Base-by-base conservation (phyloP, 2,329 filamentous ascomycete genomes). In the Emericellopsis atlantica region DNA sequence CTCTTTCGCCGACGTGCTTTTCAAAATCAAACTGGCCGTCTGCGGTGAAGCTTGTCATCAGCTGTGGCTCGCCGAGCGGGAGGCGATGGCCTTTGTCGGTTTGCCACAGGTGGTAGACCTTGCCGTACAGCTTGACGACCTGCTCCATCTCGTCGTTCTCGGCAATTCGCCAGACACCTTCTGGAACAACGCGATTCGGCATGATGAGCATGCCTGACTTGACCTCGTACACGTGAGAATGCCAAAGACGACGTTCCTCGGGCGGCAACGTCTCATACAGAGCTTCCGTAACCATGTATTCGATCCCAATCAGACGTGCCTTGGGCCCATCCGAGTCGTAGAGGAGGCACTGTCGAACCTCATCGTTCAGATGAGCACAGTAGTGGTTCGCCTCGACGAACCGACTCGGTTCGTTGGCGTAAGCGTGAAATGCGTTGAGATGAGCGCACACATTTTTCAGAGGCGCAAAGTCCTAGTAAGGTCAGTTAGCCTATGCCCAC, bases 91-190 rank as follows among this genome's bases (percentile, higher is more conserved):
- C 84, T 6, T 74, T 66, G 60, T 93, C 86, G 14, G 81, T 76
- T 69, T 93, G 84, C 87, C 88, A 94, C 34, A 92, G 67, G 56
- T 94, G 86, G 57, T 82, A 92, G 1, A 81, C 76, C 56, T 94
- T 94, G 9, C 87, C 87, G 53, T 93, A 93, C 3, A 92, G 56
- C 1, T 73, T 67, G 4, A 86, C 62, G 0, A 92, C 70, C 43
- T 88, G 70, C 46, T 82, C 75, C 84, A 94, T 92, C 59, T 90
- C 86, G 37, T 73, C 70, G 26, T 75, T 84, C 64, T 94, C 87
- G 2, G 84, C 81, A 5, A 69, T 56, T 47, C 92, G 81, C 86
- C 86, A 94, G 0, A 66, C 72, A 0, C 69, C 59, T 21, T 70
- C 66, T 0, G 81, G 78, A 0, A 83, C 58, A 0, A 61, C 54